phyloP scores from a whole-genome alignment of 1,139 yeast species.

The Debaryomyces subglobosus region DNA sequence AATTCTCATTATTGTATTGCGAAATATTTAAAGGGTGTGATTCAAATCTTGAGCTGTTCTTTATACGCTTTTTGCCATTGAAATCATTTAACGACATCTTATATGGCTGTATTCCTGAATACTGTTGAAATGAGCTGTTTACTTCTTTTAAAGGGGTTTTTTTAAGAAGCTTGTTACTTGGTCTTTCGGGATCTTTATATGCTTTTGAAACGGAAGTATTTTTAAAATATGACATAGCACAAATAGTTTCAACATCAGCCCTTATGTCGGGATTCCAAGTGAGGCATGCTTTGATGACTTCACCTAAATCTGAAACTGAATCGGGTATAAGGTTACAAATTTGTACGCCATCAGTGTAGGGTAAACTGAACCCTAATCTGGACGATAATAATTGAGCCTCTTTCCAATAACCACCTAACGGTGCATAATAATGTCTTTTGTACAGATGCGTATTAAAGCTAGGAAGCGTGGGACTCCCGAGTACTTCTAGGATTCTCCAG shows the following conservation, averaged over 20 bases:
- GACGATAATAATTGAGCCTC: slow-evolving; percentile 56
- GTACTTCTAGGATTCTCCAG: slow-evolving; percentile 60
- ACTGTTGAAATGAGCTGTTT: slow-evolving; percentile 1
- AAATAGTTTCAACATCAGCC: slow-evolving; percentile 47
- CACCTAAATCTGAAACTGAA: slow-evolving; percentile 36
- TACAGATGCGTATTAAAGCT: slow-evolving; percentile 13
- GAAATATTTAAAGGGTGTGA: not conserved
- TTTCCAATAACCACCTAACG: slow-evolving; percentile 72
- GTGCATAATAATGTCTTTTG: slow-evolving; percentile 28
- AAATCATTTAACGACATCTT: not conserved
- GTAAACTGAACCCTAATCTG: slow-evolving; percentile 56
- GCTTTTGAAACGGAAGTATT: slow-evolving; percentile 28
- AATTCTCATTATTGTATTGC: slow-evolving; percentile 8
- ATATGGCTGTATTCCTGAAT: slow-evolving; percentile 6
- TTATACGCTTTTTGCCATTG: not conserved
- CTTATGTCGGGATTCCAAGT: slow-evolving; percentile 68
- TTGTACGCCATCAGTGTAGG: slow-evolving; percentile 37
- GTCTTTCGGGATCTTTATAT: slow-evolving; percentile 17
- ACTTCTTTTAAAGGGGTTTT: not conserved
- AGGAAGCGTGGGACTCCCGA: slow-evolving; percentile 66
- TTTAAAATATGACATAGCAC: slow-evolving; percentile 56
- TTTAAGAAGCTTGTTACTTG: slow-evolving; percentile 7
- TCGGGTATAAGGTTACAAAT: slow-evolving; percentile 31
- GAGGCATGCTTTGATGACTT: slow-evolving; percentile 59
- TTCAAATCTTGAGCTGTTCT: not conserved